Base-by-base conservation (phyloP, 345 rosid species). In the Pseudoturritis turrita region DNA sequence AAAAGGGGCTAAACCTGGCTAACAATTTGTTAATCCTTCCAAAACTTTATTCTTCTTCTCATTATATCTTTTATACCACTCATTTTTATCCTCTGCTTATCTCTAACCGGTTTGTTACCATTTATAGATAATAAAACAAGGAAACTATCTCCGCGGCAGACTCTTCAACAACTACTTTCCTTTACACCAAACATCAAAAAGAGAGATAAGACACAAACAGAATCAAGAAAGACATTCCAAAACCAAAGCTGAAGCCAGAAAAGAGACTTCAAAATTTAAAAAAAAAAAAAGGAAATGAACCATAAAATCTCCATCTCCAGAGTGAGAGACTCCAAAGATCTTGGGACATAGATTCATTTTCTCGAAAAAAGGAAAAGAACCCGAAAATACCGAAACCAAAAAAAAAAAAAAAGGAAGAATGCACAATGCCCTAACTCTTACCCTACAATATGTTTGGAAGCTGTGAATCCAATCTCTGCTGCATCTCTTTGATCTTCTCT, bases 361-460 rank as follows among this genome's bases (percentile, higher is more conserved):
- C 70, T 45, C 65, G 10, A 36, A 36, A 60, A 68, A 21, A 10
- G 15, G n/a, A 31, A 12, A 56, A 43, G 36, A 72, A 22, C 47
- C 55, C 1, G 22, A 25, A 54, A 15, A 72, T 13, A 35, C 25
- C 6, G 22, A 18, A 52, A 15, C 10, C n/a, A 6, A 41, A 22
- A 6, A 65, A 18, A 29, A n/a, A 26, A 10, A 4, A 36, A 3
- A 36, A 67, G 39, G 66, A 84, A 82, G 82, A 86, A 80, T 89
- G 77, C 86, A 87, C 90, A 87, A 60, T 70, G 68, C 35, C 70
- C 80, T 52, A 78, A 77, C 56, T 26, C 5, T 56, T 10, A 13
- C 5, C 84, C 99, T 95, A 95, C 87, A 89, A 87, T 83, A 95
- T 88, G 79, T 78, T 82, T 11, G 94, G 99, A 6, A 95, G 85